Evolutionary conservation across 768 basidiomycete genomes (phyloP), one percentile per base, ranked within the genome.

Genomic region (Pholiota conissans): DNA sequence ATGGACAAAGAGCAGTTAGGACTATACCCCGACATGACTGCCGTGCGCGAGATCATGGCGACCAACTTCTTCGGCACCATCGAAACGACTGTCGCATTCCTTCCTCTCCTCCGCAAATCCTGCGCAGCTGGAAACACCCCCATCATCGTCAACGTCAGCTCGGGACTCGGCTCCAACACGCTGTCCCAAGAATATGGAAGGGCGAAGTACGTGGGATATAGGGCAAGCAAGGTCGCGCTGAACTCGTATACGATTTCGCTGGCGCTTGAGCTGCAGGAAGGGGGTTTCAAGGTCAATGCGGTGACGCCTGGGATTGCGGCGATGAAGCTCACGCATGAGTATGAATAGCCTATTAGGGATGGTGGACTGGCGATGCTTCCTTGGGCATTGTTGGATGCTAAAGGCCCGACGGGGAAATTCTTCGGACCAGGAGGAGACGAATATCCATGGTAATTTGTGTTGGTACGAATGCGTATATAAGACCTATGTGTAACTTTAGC

Each of bases 211-310:
- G 71, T 74, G 22, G 78, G 77, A 6, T 89, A 89, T 66, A 89
- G 88, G 61, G 84, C 86, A 1, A 85, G 84, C 58, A 90, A 90
- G 71, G 87, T 83, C 0, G 89, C 88, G 5, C 84, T 82, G 0
- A 84, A 85, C 49, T 80, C 80, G 45, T 81, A 89, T 49, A 73
- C 78, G 0, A 84, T 82, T 56, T 81, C 80, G 2, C 72, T 90
- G 34, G 34, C 34, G 34, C 34, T 35, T 35, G 34, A 35, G 34
- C 34, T 35, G 10, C 13, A 35, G 34, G 34, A 35, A 3, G 34
- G n/a, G 34, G 34, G 34, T 4, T 35, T 35, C 5, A 35, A 35
- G n/a, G 34, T 35, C 5, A 35, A 35, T 35, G 10, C 34, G 34
- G 34, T 35, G 11, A 35, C 34, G 34, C 34, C 34, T 35, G 34